phyloP scores from a whole-genome alignment of 768 basidiomycete genomes.

The Boletus subparvulus region DNA sequence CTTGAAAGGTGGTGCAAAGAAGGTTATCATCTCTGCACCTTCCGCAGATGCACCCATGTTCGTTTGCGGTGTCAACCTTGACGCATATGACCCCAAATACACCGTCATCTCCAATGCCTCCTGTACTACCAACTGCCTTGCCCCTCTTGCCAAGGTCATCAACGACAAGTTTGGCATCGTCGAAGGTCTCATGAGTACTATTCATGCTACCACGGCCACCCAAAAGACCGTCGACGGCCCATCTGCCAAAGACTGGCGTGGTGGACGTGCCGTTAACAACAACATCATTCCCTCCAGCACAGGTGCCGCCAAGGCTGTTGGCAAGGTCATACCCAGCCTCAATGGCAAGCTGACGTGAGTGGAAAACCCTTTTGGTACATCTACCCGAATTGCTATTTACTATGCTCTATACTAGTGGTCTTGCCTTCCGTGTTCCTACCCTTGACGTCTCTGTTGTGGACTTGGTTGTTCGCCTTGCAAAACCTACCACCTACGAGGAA shows the following conservation, averaged over 20 bases:
- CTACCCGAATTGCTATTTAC: constrained; percentile 3
- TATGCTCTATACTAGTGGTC: constrained; percentile 51
- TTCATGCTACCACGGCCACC: constrained; percentile 95
- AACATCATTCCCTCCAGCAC: constrained; percentile 99
- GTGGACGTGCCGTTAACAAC: constrained; percentile 91
- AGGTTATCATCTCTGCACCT: constrained; percentile 98
- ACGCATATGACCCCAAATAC: constrained; percentile 85
- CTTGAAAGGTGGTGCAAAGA: constrained; percentile 98
- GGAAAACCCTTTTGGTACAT: not conserved
- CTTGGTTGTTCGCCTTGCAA: constrained; percentile 90
- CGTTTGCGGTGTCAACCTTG: constrained; percentile 94
- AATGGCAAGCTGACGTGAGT: constrained; percentile 97
- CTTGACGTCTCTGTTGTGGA: constrained; percentile 98
- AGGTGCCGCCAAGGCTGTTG: constrained; percentile 98
- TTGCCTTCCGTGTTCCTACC: constrained; percentile 97
- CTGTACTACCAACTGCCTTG: constrained; percentile 99
- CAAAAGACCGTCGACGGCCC: constrained; percentile 96
- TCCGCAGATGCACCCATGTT: constrained; percentile 97
- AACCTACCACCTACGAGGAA: constrained; percentile 78
- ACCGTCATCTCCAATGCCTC: constrained; percentile 97
- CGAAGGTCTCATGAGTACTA: constrained; percentile 98
- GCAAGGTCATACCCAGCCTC: constrained; percentile 93
- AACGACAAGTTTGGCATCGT: constrained; percentile 95
- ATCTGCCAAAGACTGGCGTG: constrained; percentile 96
- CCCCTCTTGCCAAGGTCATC: constrained; percentile 98